A percentile compares a stretch with the other conserved stretches of the same genome.
These are phyloP conservation scores for Vitis labrusca DNA, from an alignment of 164 flowering plant genomes.

Conservation along the genomic window DNA sequence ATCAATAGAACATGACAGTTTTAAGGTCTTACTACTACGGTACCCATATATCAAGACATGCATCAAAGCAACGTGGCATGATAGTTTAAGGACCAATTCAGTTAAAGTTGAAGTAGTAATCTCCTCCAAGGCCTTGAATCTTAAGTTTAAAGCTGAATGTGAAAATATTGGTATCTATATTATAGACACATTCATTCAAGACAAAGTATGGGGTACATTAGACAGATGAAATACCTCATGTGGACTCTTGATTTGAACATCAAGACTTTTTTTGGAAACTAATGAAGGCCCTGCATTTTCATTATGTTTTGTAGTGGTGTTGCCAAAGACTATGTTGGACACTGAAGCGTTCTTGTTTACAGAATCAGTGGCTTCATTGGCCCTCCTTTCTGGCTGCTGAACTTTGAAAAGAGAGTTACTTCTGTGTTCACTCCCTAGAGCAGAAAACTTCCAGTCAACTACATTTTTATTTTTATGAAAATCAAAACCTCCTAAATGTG, in stretches of 20 bases:
- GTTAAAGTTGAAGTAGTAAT: too few species aligned
- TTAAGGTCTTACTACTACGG: too few species aligned
- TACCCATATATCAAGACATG: too few species aligned
- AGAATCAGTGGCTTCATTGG: conserved; percentile 21
- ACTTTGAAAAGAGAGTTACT: conserved; percentile 17
- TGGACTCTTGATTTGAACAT: conserved; percentile 10
- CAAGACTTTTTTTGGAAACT: conserved; percentile 17
- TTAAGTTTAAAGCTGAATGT: too few species aligned
- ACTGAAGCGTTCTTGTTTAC: conserved; percentile 17
- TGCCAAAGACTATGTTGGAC: conserved; percentile 9
- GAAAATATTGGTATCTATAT: neutral
- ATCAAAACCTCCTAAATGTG: conserved; percentile 15
- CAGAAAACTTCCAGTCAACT: conserved; percentile 12
- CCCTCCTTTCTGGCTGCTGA: conserved; percentile 18
- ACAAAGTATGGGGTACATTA: neutral
- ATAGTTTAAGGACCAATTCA: too few species aligned
- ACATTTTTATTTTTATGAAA: conserved; percentile 12
- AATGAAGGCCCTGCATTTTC: conserved; percentile 12
- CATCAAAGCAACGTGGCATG: too few species aligned
- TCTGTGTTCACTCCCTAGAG: conserved; percentile 24
- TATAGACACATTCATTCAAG: neutral
- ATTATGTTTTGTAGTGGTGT: conserved; percentile 3
- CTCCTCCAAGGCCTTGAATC: too few species aligned
- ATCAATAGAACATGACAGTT: too few species aligned
- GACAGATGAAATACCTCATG: conserved; percentile 34